Conservation (phyloP, 2,329 filamentous ascomycete genomes). For the Alternaria infectoria region DNA sequence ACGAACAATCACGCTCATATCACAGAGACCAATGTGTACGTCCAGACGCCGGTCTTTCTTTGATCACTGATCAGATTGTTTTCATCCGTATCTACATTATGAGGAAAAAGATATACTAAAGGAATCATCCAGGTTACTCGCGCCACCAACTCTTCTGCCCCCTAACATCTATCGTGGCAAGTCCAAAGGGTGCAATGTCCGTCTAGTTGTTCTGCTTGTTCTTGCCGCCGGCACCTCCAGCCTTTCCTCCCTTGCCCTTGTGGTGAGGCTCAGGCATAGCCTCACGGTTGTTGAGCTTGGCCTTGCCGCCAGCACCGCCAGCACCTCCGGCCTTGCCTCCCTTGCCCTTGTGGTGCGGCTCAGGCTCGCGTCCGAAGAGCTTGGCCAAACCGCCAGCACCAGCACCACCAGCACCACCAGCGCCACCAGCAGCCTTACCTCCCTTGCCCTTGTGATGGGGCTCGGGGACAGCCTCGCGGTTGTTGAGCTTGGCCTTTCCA, state of each 20-base stretch:
- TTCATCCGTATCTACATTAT: neutral
- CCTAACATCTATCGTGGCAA: neutral
- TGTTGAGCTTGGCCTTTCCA: neutral
- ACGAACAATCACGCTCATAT: neutral
- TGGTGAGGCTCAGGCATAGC: conserved; percentile 11
- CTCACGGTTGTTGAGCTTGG: neutral
- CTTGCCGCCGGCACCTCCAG: neutral
- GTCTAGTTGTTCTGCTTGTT: neutral
- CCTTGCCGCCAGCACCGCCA: neutral
- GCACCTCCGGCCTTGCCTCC: neutral
- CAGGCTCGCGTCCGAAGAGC: neutral
- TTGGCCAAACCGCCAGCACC: neutral
- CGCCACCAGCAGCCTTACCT: conserved; percentile 6
- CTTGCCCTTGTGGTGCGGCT: conserved; percentile 12
- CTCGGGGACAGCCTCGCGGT: neutral
- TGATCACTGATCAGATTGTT: neutral
- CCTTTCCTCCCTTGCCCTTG: conserved; percentile 20
- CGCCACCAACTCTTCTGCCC: neutral
- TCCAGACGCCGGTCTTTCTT: neutral
- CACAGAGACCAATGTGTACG: neutral
- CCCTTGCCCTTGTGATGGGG: conserved; percentile 21
- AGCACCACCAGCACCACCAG: neutral
- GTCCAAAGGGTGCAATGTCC: neutral
- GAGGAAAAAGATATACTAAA: neutral
- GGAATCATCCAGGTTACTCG: neutral